Conservation (phyloP, 177 flowering plant genomes). For the Telopea speciosissima region DNA sequence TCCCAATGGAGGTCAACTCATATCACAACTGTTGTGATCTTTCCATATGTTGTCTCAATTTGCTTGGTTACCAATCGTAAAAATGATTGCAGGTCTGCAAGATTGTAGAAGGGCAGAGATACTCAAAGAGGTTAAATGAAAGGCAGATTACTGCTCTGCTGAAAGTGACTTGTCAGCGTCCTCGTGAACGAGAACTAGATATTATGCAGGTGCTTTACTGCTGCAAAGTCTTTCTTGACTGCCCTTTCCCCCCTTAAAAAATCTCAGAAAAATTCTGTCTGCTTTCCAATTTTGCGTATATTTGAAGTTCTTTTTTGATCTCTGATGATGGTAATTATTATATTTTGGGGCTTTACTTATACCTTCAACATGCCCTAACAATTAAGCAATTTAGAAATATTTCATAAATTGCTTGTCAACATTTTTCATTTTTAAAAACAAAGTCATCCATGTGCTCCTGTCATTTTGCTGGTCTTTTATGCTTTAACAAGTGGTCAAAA, state of each 20-base stretch:
- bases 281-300: too few species aligned
- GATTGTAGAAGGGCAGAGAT: slow-evolving; percentile 94
- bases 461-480: neutral
- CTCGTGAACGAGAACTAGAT: slow-evolving; percentile 66
- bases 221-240: neutral
- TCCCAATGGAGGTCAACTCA: slow-evolving; percentile 87
- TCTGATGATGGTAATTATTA: too few species aligned
- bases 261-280: too few species aligned
- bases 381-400: too few species aligned
- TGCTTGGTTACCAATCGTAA: neutral
- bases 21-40: neutral
- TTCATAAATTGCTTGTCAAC: too few species aligned
- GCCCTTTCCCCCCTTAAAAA: too few species aligned
- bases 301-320: too few species aligned
- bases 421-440: too few species aligned
- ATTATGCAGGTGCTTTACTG: slow-evolving; percentile 49
- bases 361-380: too few species aligned
- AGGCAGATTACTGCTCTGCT: slow-evolving; percentile 81
- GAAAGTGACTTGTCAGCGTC: slow-evolving; percentile 82
- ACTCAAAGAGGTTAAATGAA: slow-evolving; percentile 81
- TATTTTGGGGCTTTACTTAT: too few species aligned
- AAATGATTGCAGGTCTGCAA: slow-evolving; percentile 65
- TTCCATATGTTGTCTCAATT: neutral
- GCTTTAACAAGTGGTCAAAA: neutral
- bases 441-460: neutral